A percentile compares a stretch with the other conserved stretches of the same genome.
Evolutionary conservation across 495 filamentous ascomycete genomes (phyloP).

Genomic region (Talaromyces liani): DNA sequence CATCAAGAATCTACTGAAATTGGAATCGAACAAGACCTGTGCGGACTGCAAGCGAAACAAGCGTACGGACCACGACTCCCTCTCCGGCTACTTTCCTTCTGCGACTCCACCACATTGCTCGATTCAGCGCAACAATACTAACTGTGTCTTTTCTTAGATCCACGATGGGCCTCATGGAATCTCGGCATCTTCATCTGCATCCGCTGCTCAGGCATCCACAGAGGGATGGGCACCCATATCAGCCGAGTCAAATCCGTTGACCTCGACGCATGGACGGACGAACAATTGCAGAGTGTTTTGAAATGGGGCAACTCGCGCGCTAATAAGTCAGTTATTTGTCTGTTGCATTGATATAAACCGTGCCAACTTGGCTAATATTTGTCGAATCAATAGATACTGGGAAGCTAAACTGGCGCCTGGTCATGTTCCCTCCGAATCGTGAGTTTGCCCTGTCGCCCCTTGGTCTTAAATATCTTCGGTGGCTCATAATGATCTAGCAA

Average conservation of each 20-base stretch:
- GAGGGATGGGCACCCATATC: constrained; percentile 98
- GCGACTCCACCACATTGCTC: neutral
- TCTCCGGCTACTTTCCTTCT: neutral
- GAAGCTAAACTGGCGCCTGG: constrained; percentile 86
- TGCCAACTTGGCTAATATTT: constrained; percentile 10
- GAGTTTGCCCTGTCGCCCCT: constrained; percentile 14
- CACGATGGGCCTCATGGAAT: constrained; percentile 98
- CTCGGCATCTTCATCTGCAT: constrained; percentile 95
- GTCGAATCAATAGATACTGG: constrained; percentile 63
- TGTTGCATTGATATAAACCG: neutral
- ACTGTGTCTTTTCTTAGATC: constrained; percentile 47
- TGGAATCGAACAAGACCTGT: constrained; percentile 91
- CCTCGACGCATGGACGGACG: constrained; percentile 95
- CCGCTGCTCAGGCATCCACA: constrained; percentile 94
- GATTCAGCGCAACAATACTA: constrained; percentile 1
- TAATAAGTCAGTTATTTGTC: constrained; percentile 63
- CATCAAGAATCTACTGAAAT: constrained; percentile 86
- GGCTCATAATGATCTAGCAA: constrained; percentile 44
- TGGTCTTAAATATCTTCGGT: neutral
- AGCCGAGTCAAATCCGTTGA: constrained; percentile 97
- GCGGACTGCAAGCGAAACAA: constrained; percentile 99
- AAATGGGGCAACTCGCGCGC: constrained; percentile 92
- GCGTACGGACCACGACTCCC: constrained; percentile 49
- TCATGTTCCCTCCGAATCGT: constrained; percentile 93
- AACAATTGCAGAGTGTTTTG: constrained; percentile 85